A percentile compares a stretch with the other conserved stretches of the same genome.
Evolutionary conservation across 2,329 filamentous ascomycete genomes (phyloP).

Genomic region (Chaetomiaceae sp.): DNA sequence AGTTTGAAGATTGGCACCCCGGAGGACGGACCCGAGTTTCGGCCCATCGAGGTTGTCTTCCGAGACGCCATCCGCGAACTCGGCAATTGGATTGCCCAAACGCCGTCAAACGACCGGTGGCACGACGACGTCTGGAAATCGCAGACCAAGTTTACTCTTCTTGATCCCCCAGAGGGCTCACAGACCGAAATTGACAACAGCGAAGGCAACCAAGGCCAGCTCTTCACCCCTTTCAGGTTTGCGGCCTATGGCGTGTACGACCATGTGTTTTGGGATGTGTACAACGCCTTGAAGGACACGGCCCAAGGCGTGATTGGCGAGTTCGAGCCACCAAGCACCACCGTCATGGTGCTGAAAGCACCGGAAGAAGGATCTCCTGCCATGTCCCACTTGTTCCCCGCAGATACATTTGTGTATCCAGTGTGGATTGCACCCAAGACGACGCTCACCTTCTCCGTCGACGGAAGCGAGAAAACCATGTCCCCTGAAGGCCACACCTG

Average conservation of each 20-base stretch:
- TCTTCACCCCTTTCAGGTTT: background rate
- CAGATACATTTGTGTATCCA: constrained; percentile 2
- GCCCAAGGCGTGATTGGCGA: background rate
- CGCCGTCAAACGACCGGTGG: background rate
- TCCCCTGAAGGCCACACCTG: background rate
- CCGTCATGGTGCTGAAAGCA: background rate
- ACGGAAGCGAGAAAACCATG: background rate
- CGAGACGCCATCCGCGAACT: background rate
- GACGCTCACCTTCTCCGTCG: background rate
- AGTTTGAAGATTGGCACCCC: background rate
- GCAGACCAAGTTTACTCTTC: background rate
- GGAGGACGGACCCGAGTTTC: background rate
- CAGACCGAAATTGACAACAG: background rate
- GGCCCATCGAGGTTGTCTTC: background rate
- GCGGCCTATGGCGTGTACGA: background rate
- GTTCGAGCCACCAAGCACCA: background rate
- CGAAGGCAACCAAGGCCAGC: background rate
- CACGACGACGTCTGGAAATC: background rate
- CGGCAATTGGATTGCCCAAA: background rate
- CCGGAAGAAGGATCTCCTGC: background rate
- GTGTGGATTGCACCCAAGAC: background rate
- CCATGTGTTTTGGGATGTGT: constrained; percentile 2
- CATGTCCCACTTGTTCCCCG: background rate
- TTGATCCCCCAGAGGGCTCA: background rate
- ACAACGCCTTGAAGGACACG: background rate